Evolutionary conservation across 306 rosid genomes (phyloP), one percentile per base, ranked within the genome.

Genomic region (Purshia tridentata): DNA sequence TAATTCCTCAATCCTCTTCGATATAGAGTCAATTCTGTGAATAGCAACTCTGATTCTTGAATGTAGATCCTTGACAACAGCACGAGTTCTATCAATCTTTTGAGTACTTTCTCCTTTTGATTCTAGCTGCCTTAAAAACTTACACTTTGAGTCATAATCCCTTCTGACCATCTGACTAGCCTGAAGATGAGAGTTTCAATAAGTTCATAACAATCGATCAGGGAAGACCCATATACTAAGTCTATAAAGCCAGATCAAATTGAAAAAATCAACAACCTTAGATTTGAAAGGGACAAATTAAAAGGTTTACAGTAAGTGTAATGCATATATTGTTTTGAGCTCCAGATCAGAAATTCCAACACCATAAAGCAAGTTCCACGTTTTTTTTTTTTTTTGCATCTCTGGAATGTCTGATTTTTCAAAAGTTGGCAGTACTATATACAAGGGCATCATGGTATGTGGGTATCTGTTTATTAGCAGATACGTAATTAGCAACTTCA

Each of bases 11-110:
- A 94, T 90, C 81, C 94, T 91, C 84, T 84, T 89, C 35, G 99
- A 94, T 83, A 94, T 94, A 76, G 99, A 85, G 76, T 90, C 88
- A 79, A 94, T 91, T 80, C 98, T 83, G 39, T 88, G 91, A 81
- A 94, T 81, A 19, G 93, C 88, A 67, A 94, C 96, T 78, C 84
- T 74, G 65, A 91, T 88, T 86, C 99, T 91, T 54, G 99, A 91
- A 81, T 91, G 96, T 58, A 94, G 84, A 82, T 94, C 97, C 87
- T 94, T 94, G 82, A 94, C 91, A 51, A 56, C 77, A 61, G 99
- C 88, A 18, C 98, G 96, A 22, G 93, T 90, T 86, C 84, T 94
- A 76, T 94, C 97, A 45, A 91, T 70, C 51, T 68, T 88, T 13
- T 82, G 80, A 52, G 72, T 47, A 76, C 85, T 77, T 55, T 84